Evolutionary conservation across 1,284 basidiomycete species (phyloP).

Genomic region (Cryptococcus amylolentus): DNA sequence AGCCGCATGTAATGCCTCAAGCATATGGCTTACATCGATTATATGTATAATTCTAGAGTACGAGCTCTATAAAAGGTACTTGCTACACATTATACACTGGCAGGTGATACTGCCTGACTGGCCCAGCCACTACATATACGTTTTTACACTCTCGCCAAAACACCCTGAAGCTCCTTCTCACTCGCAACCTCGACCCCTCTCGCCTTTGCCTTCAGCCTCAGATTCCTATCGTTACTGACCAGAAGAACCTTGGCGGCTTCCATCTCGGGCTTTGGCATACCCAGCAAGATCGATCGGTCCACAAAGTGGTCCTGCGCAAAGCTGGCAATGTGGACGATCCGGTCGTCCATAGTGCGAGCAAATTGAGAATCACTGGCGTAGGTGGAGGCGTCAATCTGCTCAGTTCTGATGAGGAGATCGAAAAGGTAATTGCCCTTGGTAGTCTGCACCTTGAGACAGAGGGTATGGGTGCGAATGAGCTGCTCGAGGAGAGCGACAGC

Average conservation of each 20-base stretch:
- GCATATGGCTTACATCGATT: neutral
- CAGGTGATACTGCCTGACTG: neutral
- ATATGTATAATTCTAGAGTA: neutral
- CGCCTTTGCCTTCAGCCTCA: constrained; percentile 49
- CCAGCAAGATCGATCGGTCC: constrained; percentile 71
- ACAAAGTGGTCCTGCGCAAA: constrained; percentile 93
- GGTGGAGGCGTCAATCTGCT: constrained; percentile 63
- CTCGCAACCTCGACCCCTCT: constrained; percentile 46
- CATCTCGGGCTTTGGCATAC: constrained; percentile 37
- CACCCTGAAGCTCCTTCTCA: constrained; percentile 45
- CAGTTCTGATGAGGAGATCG: constrained; percentile 75
- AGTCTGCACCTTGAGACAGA: constrained; percentile 88
- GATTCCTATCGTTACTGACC: constrained; percentile 83
- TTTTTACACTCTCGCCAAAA: constrained; percentile 24
- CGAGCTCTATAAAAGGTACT: neutral
- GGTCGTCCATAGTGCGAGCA: constrained; percentile 86
- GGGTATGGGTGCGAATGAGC: constrained; percentile 69
- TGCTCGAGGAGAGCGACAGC: constrained; percentile 72
- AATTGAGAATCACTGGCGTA: constrained; percentile 44
- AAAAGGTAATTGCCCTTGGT: constrained; percentile 89
- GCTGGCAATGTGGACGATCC: constrained; percentile 83
- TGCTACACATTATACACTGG: constrained; percentile 1
- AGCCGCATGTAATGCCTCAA: neutral
- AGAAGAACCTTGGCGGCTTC: constrained; percentile 76
- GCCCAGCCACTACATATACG: neutral